Percentiles rank a stretch among this genome's conserved stretches.
phyloP scores from a whole-genome alignment of 1,284 basidiomycete genomes.

The Macrocystidia cucumis region DNA sequence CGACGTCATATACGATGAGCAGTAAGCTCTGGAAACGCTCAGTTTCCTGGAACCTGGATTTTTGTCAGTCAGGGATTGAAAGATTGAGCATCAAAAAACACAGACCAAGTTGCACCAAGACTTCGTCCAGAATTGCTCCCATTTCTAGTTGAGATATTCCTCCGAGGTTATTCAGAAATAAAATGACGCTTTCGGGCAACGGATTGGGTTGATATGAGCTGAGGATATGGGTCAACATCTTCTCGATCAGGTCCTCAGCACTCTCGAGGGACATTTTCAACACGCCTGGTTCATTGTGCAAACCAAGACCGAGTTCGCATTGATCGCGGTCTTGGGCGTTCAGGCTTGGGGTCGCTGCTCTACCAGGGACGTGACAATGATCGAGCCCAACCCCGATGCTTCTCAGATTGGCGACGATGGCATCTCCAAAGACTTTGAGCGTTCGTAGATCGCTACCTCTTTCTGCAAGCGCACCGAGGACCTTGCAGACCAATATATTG shows the following conservation, averaged over 20 bases:
- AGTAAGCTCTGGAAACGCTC: slow-evolving; percentile 22
- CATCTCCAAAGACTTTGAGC: slow-evolving; percentile 40
- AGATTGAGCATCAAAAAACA: neutral
- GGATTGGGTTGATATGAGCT: slow-evolving; percentile 10
- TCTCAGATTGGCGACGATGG: slow-evolving; percentile 33
- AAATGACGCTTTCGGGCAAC: slow-evolving; percentile 23
- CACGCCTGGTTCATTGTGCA: slow-evolving; percentile 54
- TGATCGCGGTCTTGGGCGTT: slow-evolving; percentile 20
- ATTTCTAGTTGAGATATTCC: slow-evolving; percentile 48
- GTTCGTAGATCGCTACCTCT: slow-evolving; percentile 35
- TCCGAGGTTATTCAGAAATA: slow-evolving; percentile 50
- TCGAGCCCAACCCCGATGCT: slow-evolving; percentile 47
- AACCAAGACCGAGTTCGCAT: slow-evolving; percentile 45
- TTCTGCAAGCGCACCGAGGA: slow-evolving; percentile 50
- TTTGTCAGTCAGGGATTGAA: slow-evolving; percentile 8
- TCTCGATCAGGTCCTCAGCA: slow-evolving; percentile 22
- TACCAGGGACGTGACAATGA: slow-evolving; percentile 51
- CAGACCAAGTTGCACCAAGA: slow-evolving; percentile 32
- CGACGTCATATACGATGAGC: slow-evolving; percentile 29
- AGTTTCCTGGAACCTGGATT: too few species aligned
- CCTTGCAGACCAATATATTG: slow-evolving; percentile 65
- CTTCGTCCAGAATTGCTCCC: slow-evolving; percentile 37
- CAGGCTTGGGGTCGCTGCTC: slow-evolving; percentile 13
- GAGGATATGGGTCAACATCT: slow-evolving; percentile 27
- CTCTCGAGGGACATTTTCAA: slow-evolving; percentile 23